Evolutionary conservation across 23 red algal species (phyloP).

Genomic region (Pyropia haitanensis): DNA sequence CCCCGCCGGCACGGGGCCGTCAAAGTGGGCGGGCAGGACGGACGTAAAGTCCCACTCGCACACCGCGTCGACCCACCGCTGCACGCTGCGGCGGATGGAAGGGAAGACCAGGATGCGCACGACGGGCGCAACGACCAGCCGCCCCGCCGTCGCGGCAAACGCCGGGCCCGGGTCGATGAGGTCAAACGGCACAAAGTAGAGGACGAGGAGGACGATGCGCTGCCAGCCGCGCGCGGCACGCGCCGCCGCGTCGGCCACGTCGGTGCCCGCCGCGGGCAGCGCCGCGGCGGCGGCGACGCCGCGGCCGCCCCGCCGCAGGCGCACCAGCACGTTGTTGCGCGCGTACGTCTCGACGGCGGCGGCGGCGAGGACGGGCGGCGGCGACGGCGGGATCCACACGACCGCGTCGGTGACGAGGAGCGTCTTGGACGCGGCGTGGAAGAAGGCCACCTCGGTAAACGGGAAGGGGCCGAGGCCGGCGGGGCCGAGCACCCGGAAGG

Average conservation of each 20-base stretch:
- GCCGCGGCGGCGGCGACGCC: too few relatives aligned
- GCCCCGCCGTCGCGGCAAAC: neutral
- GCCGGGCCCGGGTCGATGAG: neutral
- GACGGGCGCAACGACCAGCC: constrained; percentile 2
- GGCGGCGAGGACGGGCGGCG: neutral
- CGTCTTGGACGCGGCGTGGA: constrained; percentile 6
- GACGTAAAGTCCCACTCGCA: neutral
- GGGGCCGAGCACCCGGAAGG: neutral
- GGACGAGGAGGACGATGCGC: constrained; percentile 3
- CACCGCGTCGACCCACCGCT: neutral
- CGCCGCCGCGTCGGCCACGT: too few relatives aligned
- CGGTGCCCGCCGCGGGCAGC: too few relatives aligned
- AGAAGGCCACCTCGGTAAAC: constrained; percentile 3
- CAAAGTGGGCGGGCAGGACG: constrained; percentile 6
- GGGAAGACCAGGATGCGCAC: constrained; percentile 4
- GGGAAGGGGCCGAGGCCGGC: neutral
- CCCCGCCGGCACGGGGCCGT: neutral
- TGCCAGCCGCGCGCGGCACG: neutral
- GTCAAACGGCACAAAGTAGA: constrained; percentile 4
- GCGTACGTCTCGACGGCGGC: too few relatives aligned
- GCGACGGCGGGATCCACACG: neutral
- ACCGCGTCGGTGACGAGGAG: constrained; percentile 2
- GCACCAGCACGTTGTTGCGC: too few relatives aligned
- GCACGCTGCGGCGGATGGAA: neutral
- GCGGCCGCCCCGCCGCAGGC: too few relatives aligned